These are phyloP conservation scores for Flueggea neowawraea DNA, from an alignment of 441 rosid genomes.

Conservation along the genomic window DNA sequence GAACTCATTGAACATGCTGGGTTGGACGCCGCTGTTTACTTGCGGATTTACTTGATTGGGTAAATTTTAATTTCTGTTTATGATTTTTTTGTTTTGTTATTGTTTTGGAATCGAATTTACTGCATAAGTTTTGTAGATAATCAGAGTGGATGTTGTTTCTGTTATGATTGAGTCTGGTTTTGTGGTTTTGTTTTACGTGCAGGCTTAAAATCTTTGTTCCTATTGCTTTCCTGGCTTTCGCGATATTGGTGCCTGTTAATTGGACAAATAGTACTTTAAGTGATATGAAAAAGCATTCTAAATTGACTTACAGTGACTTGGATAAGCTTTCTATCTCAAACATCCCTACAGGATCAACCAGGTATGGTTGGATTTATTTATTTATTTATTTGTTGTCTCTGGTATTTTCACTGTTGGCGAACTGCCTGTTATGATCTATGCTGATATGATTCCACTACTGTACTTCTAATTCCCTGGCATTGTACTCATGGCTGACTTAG, in stretches of 20 bases:
- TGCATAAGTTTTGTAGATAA: neutral
- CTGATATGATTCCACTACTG: too few relatives aligned
- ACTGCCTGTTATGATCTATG: neutral
- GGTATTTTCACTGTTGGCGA: too few relatives aligned
- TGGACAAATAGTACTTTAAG: slow-evolving; percentile 64
- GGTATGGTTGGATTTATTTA: slow-evolving; percentile 36
- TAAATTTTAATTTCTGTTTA: slow-evolving; percentile 3
- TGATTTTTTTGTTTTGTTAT: too few relatives aligned
- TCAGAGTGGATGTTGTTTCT: neutral
- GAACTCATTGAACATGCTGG: slow-evolving; percentile 58
- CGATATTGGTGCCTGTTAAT: slow-evolving; percentile 80
- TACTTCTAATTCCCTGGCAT: neutral
- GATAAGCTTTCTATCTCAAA: slow-evolving; percentile 94
- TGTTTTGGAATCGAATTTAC: too few relatives aligned
- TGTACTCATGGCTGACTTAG: neutral
- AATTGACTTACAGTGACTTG: slow-evolving; percentile 61
- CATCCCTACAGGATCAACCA: slow-evolving; percentile 58
- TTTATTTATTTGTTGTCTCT: too few relatives aligned
- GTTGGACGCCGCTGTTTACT: slow-evolving; percentile 49
- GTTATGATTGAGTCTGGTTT: neutral
- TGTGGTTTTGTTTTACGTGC: slow-evolving; percentile 24
- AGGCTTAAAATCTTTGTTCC: slow-evolving; percentile 94
- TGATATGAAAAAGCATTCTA: slow-evolving; percentile 20
- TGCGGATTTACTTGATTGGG: slow-evolving; percentile 48
- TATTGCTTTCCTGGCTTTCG: slow-evolving; percentile 69